These are phyloP conservation scores for Starmera quercuum DNA, from an alignment of 805 yeast species.

Conservation along the genomic window DNA sequence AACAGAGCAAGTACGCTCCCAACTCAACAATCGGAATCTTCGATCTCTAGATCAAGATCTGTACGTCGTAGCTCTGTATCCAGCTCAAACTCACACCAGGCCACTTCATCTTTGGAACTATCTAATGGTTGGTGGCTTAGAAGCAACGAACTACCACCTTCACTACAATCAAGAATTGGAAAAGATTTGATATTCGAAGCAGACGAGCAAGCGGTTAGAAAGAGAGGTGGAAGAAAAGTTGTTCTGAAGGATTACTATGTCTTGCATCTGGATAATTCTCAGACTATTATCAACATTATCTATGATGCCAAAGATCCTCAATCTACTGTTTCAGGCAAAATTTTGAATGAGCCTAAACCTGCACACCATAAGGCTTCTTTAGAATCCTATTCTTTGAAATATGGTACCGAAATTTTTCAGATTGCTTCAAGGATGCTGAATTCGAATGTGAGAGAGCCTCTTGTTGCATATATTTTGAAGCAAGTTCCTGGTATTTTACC, in stretches of 20 bases:
- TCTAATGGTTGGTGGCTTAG: slow-evolving; percentile 61
- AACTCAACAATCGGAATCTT: not conserved
- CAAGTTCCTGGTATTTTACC: slow-evolving; percentile 37
- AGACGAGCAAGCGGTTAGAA: slow-evolving; percentile 46
- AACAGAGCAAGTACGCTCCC: slow-evolving; percentile 10
- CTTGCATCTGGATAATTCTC: slow-evolving; percentile 66
- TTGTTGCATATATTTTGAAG: slow-evolving; percentile 29
- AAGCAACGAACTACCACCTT: slow-evolving; percentile 46
- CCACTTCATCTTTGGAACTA: slow-evolving; percentile 16
- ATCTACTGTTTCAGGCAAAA: slow-evolving; percentile 31
- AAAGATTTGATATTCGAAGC: slow-evolving; percentile 54
- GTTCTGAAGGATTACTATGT: slow-evolving; percentile 61
- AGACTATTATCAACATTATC: slow-evolving; percentile 48
- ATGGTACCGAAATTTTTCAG: slow-evolving; percentile 44
- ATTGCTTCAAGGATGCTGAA: slow-evolving; percentile 31
- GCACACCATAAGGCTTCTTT: slow-evolving; percentile 38
- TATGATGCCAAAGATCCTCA: slow-evolving; percentile 51
- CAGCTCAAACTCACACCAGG: not conserved
- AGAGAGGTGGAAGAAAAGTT: slow-evolving; percentile 45
- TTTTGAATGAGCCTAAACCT: slow-evolving; percentile 34
- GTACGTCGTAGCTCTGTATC: too few relatives aligned
- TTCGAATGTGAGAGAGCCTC: slow-evolving; percentile 13
- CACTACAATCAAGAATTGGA: slow-evolving; percentile 31
- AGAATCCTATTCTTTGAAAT: slow-evolving; percentile 37
- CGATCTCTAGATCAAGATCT: not conserved